phyloP scores from a whole-genome alignment of 2,329 filamentous ascomycete species.

The Neobulgaria alba region DNA sequence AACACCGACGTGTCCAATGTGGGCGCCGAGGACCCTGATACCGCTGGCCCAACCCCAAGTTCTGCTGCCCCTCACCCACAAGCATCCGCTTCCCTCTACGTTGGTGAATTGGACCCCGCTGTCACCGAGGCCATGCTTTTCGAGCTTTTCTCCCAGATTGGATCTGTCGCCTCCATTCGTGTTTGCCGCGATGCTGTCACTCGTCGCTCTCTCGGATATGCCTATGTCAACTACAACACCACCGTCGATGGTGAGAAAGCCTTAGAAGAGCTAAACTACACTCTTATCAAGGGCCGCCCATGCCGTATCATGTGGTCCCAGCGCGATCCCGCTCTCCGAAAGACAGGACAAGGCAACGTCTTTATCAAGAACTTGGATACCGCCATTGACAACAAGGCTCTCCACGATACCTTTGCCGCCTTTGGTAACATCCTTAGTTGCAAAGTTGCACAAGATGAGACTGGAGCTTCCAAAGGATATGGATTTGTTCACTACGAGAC shows the following conservation, averaged over 20 bases:
- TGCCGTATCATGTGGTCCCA: constrained; percentile 99
- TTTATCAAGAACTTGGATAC: constrained; percentile 99
- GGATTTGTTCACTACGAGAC: constrained; percentile 99
- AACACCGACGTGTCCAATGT: constrained; percentile 62
- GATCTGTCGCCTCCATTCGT: constrained; percentile 97
- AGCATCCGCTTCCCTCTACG: constrained; percentile 96
- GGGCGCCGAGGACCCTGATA: constrained; percentile 49
- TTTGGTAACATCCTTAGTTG: constrained; percentile 99
- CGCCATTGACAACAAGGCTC: constrained; percentile 99
- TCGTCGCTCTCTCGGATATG: constrained; percentile 95
- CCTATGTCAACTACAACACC: constrained; percentile 99
- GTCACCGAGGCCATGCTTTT: constrained; percentile 99
- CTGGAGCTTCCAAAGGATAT: constrained; percentile 95
- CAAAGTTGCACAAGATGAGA: constrained; percentile 98
- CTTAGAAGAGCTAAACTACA: constrained; percentile 99
- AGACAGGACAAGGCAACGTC: constrained; percentile 98
- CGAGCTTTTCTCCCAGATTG: constrained; percentile 99
- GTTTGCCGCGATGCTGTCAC: constrained; percentile 99
- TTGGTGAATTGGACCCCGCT: constrained; percentile 93
- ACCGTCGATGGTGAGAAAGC: constrained; percentile 94
- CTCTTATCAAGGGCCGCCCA: constrained; percentile 93
- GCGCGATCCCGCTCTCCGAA: constrained; percentile 96
- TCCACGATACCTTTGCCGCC: constrained; percentile 97
- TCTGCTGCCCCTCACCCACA: constrained; percentile 69
- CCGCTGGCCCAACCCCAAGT: constrained; percentile 61